Evolutionary conservation across 345 rosid species (phyloP).

Genomic region (Viola odorata): DNA sequence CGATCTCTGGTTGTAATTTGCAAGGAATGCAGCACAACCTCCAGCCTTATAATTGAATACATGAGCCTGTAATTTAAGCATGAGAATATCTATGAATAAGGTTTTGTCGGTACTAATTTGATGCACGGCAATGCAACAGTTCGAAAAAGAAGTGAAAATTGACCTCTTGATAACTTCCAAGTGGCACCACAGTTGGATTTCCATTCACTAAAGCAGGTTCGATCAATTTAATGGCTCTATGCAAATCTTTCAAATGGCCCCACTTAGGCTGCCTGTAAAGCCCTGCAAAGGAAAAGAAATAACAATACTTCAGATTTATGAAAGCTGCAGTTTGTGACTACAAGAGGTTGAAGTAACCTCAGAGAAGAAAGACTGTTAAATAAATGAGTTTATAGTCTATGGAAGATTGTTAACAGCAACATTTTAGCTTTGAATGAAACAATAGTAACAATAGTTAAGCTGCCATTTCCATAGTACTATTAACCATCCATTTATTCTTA

Average conservation of each 20-base stretch:
- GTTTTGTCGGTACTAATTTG: neutral
- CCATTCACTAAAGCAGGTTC: conserved; percentile 84
- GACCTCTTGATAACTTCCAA: conserved; percentile 93
- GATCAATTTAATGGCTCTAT: conserved; percentile 82
- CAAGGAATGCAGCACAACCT: conserved; percentile 91
- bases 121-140: neutral
- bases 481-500: neutral
- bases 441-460: neutral
- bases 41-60: conserved; percentile 72
- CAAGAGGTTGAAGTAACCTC: neutral
- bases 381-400: neutral
- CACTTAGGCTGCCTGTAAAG: conserved; percentile 91
- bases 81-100: neutral
- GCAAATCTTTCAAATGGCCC: conserved; percentile 99
- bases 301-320: conserved; percentile 4
- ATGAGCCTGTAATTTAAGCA: conserved; percentile 58
- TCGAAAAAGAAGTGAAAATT: conserved; percentile 8
- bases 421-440: neutral
- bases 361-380: neutral
- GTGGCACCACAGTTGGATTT: conserved; percentile 51
- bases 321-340: neutral
- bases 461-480: neutral
- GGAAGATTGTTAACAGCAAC: neutral
- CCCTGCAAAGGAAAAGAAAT: conserved; percentile 39
- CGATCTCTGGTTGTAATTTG: conserved; percentile 65